Base-by-base conservation (phyloP, 2,329 filamentous ascomycete species). In the Aspergillus pseudonomiae region DNA sequence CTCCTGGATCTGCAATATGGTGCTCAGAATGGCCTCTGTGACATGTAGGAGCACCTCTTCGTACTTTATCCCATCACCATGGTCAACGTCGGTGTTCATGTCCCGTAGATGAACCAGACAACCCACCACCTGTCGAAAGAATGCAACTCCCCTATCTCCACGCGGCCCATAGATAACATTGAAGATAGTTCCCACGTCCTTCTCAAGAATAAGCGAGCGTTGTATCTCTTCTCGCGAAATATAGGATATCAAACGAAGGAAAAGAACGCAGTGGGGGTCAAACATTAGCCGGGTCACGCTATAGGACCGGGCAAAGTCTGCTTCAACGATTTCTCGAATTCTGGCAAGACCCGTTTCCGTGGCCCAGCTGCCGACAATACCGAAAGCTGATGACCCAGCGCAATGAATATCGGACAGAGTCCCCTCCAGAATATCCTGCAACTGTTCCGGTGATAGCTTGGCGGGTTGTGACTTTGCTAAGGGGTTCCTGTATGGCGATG, bases 281-380 rank as follows among this genome's bases (percentile, higher is more conserved):
- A 66, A 65, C 60, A 63, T 66, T 1, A 46, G 63, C 4, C 26
- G 58, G n/a, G 56, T 52, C 36, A 66, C 65, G 12, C 65, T 66
- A 14, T 66, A 66, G 4, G 52, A 14, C 1, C 10, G 28, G 19
- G 60, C 59, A 24, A 65, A 65, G 2, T 63, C 52, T 4, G 65
- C 41, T 34, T 66, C 65, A 7, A 61, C 60, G 3, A 65, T 61
- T n/a, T 58, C 54, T 21, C 58, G 57, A 9, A 21, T 19, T 21
- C 41, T 45, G 16, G 41, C 41, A 10, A 45, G 41, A 6, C 41
- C 41, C 6, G 41, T 14, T 2, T 45, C 41, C 7, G 41, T 45
- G n/a, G 41, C 41, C 41, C 41, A 45, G n/a, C 10, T 21, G n/a
- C n/a, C 6, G 41, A 45, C n/a, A 19, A 45, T 21, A 1, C 2